phyloP scores from a whole-genome alignment of 2,329 filamentous ascomycete genomes.

The Sporothrix humicola region DNA sequence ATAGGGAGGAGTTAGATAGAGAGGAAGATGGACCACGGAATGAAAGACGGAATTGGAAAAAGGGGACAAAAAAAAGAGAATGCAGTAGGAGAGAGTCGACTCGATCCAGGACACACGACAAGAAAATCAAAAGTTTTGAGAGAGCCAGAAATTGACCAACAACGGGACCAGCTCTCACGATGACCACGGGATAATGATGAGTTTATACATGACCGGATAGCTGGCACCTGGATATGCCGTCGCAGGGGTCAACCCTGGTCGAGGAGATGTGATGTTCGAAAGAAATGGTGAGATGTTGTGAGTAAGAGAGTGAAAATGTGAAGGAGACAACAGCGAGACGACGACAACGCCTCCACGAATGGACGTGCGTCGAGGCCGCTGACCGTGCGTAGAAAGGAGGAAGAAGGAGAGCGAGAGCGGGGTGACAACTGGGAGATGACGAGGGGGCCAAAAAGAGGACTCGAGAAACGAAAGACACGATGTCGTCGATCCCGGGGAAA shows the following conservation, averaged over 20 bases:
- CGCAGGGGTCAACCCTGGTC: slow-evolving; percentile 5
- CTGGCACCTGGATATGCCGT: slow-evolving; percentile 24
- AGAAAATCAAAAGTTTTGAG: neutral
- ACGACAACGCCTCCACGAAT: neutral
- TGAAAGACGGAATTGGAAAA: neutral
- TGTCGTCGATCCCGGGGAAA: slow-evolving; percentile 32
- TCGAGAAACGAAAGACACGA: slow-evolving; percentile 15
- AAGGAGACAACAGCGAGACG: no score
- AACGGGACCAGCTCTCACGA: slow-evolving; percentile 27
- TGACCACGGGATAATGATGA: slow-evolving; percentile 26
- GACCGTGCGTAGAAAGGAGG: neutral
- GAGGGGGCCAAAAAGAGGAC: neutral
- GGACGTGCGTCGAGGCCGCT: neutral
- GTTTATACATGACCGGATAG: slow-evolving; percentile 30
- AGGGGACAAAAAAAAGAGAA: neutral
- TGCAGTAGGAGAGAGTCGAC: neutral
- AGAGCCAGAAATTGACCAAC: slow-evolving; percentile 1
- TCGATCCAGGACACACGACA: neutral
- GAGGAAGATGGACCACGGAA: neutral
- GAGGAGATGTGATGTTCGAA: neutral
- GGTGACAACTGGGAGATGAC: neutral
- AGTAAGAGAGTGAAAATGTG: neutral
- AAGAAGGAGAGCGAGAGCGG: neutral
- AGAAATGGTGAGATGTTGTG: neutral
- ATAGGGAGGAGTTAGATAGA: neutral